phyloP scores from a whole-genome alignment of 2,329 filamentous ascomycete genomes.

The Neofusicoccum laricinum region DNA sequence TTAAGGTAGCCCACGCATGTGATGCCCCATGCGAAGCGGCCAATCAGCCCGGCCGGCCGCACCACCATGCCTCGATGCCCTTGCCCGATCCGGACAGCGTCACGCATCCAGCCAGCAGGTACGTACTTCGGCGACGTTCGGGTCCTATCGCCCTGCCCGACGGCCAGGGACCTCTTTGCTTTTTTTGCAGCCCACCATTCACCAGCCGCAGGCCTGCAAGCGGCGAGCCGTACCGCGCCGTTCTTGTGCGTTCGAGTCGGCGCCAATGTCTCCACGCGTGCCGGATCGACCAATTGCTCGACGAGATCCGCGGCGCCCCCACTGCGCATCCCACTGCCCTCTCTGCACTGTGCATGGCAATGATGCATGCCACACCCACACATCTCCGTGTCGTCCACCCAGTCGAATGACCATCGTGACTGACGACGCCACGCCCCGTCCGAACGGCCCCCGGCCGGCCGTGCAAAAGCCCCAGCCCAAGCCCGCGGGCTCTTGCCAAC shows the following conservation, averaged over 20 bases:
- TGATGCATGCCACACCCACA: neutral
- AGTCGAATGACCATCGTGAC: neutral
- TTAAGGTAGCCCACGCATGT: slow-evolving; percentile 2
- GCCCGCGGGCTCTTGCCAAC: neutral
- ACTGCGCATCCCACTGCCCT: slow-evolving; percentile 1
- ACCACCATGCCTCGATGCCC: neutral
- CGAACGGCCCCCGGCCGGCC: neutral
- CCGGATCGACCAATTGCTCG: neutral
- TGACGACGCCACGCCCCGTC: neutral
- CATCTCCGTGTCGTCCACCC: neutral
- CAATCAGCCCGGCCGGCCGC: neutral
- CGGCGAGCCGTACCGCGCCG: slow-evolving; percentile 9
- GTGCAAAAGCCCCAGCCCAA: neutral
- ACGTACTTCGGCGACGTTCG: neutral
- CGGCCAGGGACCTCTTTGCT: neutral
- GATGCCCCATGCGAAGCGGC: neutral
- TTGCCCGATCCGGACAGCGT: neutral
- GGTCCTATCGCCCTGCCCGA: neutral
- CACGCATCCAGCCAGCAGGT: neutral
- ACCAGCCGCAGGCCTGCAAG: neutral
- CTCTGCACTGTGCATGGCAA: neutral
- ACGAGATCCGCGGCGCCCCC: neutral
- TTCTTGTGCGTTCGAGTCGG: neutral
- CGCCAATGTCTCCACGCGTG: neutral
- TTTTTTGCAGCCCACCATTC: neutral